Evolutionary conservation across 345 rosid genomes (phyloP).

Genomic region (Murraya koenigii): DNA sequence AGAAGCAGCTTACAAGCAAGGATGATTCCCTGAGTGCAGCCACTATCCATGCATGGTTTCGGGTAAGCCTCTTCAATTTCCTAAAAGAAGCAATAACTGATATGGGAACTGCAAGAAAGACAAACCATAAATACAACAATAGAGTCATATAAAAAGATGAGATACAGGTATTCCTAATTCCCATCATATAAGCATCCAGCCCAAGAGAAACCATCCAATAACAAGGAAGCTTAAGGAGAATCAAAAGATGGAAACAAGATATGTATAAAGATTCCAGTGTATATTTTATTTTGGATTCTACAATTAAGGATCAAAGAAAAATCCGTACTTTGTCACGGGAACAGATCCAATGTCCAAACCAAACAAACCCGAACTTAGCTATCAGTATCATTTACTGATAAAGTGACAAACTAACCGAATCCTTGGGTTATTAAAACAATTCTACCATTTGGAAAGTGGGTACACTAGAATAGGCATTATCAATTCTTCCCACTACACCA

Average conservation of each 20-base stretch:
- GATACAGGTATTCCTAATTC: background rate
- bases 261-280: background rate
- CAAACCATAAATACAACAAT: background rate
- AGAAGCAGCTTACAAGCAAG: constrained; percentile 53
- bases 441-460: background rate
- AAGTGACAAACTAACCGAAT: background rate
- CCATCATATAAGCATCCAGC: background rate
- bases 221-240: background rate
- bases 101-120: constrained; percentile 65
- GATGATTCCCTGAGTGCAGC: constrained; percentile 78
- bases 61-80: constrained; percentile 80
- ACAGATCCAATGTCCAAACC: background rate
- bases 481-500: background rate
- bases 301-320: background rate
- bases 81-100: constrained; percentile 63
- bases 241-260: background rate
- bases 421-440: background rate
- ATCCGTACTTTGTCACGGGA: background rate
- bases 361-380: background rate
- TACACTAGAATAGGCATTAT: background rate
- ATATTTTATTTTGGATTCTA: background rate
- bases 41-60: constrained; percentile 42
- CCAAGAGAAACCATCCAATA: background rate
- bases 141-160: background rate
- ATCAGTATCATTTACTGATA: background rate